Evolutionary conservation across 768 basidiomycete genomes (phyloP).

Genomic region (Leccinum uliginosum): DNA sequence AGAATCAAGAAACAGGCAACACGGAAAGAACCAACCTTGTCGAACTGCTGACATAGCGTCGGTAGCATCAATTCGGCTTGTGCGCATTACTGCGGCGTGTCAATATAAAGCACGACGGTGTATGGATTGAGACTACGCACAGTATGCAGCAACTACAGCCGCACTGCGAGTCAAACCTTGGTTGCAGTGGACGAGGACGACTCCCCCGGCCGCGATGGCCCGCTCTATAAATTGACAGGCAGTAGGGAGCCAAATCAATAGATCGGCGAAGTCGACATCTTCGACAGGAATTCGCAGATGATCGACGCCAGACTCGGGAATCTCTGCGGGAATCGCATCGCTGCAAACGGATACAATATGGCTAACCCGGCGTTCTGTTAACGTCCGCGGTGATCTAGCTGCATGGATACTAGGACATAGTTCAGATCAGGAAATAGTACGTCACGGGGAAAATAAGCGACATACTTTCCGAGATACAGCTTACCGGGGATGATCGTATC

Average conservation of each 20-base stretch:
- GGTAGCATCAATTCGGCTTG: conserved; percentile 50
- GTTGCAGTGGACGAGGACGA: conserved; percentile 62
- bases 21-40: conserved; percentile 38
- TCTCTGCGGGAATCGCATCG: conserved; percentile 67
- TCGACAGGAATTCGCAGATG: conserved; percentile 71
- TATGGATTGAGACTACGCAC: conserved; percentile 38
- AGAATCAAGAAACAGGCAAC: conserved; percentile 3
- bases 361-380: conserved; percentile 71
- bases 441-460: conserved; percentile 24
- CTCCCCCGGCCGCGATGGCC: conserved; percentile 53
- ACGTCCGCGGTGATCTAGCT: conserved; percentile 64
- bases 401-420: conserved; percentile 52
- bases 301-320: conserved; percentile 61
- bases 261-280: conserved; percentile 66
- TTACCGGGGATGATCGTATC: conserved; percentile 59
- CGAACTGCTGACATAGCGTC: conserved; percentile 60
- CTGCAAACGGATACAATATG: conserved; percentile 76
- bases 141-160: conserved; percentile 70
- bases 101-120: conserved; percentile 1
- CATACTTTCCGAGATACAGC: conserved; percentile 74
- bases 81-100: conserved; percentile 56
- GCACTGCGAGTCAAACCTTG: conserved; percentile 66
- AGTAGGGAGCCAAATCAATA: conserved; percentile 60
- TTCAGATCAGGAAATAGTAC: conserved; percentile 44
- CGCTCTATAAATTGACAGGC: conserved; percentile 65